Percentiles rank a stretch among this genome's conserved stretches.
Conservation (phyloP, 257 asterid species). For the Apocynum venetum region DNA sequence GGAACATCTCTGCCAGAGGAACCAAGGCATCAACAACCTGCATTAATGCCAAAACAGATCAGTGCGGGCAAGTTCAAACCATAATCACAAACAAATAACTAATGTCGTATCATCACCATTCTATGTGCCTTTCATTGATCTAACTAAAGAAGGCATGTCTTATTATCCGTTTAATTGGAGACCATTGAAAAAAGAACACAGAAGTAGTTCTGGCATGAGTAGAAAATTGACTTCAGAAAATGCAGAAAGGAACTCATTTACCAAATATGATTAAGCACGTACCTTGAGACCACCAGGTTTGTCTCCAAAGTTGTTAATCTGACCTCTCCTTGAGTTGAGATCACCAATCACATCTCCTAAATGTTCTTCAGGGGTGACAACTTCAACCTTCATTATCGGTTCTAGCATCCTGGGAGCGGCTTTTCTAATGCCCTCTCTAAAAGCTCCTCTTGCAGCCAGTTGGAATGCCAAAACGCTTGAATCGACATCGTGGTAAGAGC, state of each 20-base stretch:
- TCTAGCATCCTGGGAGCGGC: constrained; percentile 93
- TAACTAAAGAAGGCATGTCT: too few relatives aligned
- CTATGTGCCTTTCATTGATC: background rate
- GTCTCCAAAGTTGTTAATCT: constrained; percentile 84
- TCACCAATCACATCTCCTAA: constrained; percentile 97
- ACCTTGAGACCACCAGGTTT: constrained; percentile 99
- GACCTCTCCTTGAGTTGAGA: constrained; percentile 94
- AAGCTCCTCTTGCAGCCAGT: constrained; percentile 94
- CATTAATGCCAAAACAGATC: background rate
- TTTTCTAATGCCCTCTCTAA: constrained; percentile 86
- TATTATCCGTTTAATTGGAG: background rate
- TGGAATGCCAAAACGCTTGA: constrained; percentile 98
- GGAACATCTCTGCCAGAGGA: constrained; percentile 98
- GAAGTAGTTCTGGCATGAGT: too few relatives aligned
- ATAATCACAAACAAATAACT: too few relatives aligned
- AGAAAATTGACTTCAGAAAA: too few relatives aligned
- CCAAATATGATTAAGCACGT: background rate
- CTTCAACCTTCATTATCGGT: constrained; percentile 92
- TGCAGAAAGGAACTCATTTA: background rate
- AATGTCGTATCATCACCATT: background rate
- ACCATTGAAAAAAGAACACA: too few relatives aligned
- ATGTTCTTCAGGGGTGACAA: constrained; percentile 95
- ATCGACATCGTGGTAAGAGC: constrained; percentile 94
- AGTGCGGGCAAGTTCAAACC: background rate
- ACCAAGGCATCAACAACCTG: constrained; percentile 93